Evolutionary conservation across 805 yeast species (phyloP).

Genomic region (Cyberlindnera veronae): DNA sequence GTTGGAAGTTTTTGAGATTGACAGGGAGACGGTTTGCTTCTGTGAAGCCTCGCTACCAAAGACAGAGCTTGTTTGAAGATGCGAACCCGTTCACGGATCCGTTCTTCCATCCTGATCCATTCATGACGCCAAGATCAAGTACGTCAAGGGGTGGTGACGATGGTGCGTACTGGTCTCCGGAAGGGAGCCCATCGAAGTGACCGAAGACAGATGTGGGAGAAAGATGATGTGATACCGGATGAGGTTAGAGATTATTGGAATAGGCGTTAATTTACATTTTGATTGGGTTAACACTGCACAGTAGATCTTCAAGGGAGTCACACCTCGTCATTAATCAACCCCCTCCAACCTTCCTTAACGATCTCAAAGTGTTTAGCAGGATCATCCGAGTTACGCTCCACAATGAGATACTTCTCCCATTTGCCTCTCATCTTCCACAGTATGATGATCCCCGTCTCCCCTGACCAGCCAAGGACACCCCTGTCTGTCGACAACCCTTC

Average conservation of each 20-base stretch:
- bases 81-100: not conserved
- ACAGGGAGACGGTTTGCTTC: conserved; percentile 10
- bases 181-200: too few species aligned
- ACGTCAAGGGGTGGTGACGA: not conserved
- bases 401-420: conserved; percentile 84
- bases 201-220: too few species aligned
- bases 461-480: conserved; percentile 69
- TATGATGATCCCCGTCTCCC: conserved; percentile 64
- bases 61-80: conserved; percentile 1
- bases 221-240: too few species aligned
- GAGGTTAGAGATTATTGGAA: too few species aligned
- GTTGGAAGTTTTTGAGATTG: conserved; percentile 31
- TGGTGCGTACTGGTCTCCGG: not conserved
- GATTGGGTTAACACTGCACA: too few species aligned
- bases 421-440: conserved; percentile 71
- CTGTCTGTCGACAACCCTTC: conserved; percentile 30
- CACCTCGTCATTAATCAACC: too few species aligned
- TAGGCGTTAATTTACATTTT: too few species aligned
- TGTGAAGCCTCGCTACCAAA: conserved; percentile 2
- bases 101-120: not conserved
- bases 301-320: too few species aligned
- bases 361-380: conserved; percentile 47
- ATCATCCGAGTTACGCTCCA: conserved; percentile 41
- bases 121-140: not conserved
- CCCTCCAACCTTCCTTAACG: conserved; percentile 73